Evolutionary conservation across 257 asterid species (phyloP), one percentile per base, ranked within the genome.

Genomic region (Primulina eburnea): DNA sequence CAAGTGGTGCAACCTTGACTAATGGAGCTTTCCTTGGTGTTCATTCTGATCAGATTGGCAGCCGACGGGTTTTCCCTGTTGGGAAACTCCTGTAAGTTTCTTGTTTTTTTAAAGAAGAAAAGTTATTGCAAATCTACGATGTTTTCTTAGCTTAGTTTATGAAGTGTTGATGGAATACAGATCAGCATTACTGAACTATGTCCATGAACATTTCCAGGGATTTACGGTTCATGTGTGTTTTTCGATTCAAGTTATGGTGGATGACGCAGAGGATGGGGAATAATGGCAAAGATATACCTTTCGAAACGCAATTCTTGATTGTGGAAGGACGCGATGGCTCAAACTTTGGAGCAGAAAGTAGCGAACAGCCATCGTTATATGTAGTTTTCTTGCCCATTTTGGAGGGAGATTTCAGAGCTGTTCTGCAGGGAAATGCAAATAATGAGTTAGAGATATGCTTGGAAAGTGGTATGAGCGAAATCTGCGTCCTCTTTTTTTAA

Each of bases 161-260:
- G 10, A 35, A 35, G 43, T 7, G 12, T 6, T 35, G 43, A 8
- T 35, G 55, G 2, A 12, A 14, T 47, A 47, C 16, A 11, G 17
- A 40, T 10, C 52, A 40, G 52, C 52, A 40, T 64, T 33, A 56
- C 38, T 80, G 67, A 57, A 59, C 38, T 28, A 4, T 24, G 69
- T 35, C 20, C 4, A 12, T 14, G 6, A 47, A 47, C 1, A 4
- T 55, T 65, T 69, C n/a, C 88, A 92, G 98, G 89, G 92, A 85
- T 30, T 77, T 84, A 82, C 83, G 97, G 62, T 92, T 90, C 75
- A 88, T 90, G 97, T 88, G 97, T 76, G 91, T 81, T 65, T 90
- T 88, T 67, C 97, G 98, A 56, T 92, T 90, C 88, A 92, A 92
- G 82, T 57, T 92, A 74, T 92, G 98, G 98, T 92, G 98, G 98